Percentiles rank a stretch among this genome's conserved stretches.
phyloP scores from a whole-genome alignment of 805 yeast genomes.

The Candida chauliodis region DNA sequence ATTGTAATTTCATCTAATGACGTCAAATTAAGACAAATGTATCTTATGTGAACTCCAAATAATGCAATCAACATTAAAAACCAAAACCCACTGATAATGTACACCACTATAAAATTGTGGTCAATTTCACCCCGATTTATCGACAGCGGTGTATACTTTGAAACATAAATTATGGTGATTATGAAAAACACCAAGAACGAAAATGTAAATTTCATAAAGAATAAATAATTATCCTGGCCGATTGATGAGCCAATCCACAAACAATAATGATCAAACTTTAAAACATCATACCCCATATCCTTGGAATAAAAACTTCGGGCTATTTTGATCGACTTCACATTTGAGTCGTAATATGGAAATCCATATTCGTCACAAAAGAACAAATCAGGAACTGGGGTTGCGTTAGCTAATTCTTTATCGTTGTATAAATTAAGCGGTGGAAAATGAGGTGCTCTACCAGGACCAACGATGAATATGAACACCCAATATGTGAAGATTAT shows the following conservation, averaged over 20 bases:
- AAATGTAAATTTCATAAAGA: constrained; percentile 52
- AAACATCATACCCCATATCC: constrained; percentile 53
- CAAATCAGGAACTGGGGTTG: constrained; percentile 46
- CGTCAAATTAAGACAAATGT: constrained; percentile 47
- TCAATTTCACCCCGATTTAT: constrained; percentile 23
- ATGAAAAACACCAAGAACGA: constrained; percentile 36
- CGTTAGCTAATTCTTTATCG: constrained; percentile 6
- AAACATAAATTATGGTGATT: constrained; percentile 20
- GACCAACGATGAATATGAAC: constrained; percentile 47
- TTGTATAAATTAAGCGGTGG: constrained; percentile 32
- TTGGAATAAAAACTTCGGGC: constrained; percentile 71
- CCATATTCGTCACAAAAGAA: constrained; percentile 74
- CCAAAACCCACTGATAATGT: constrained; percentile 44
- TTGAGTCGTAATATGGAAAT: constrained; percentile 70
- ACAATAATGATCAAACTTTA: constrained; percentile 82
- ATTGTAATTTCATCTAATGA: constrained; percentile 55
- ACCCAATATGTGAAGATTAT: constrained; percentile 40
- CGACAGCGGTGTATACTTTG: constrained; percentile 20
- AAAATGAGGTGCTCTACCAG: constrained; percentile 46
- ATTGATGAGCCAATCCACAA: constrained; percentile 70
- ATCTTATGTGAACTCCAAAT: constrained; percentile 39
- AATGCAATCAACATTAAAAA: constrained; percentile 43
- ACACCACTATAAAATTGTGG: constrained; percentile 48
- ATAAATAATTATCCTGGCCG: constrained; percentile 62
- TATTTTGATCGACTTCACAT: constrained; percentile 62